Conservation (phyloP, 306 rosid species). For the Fragaria nilgerrensis region DNA sequence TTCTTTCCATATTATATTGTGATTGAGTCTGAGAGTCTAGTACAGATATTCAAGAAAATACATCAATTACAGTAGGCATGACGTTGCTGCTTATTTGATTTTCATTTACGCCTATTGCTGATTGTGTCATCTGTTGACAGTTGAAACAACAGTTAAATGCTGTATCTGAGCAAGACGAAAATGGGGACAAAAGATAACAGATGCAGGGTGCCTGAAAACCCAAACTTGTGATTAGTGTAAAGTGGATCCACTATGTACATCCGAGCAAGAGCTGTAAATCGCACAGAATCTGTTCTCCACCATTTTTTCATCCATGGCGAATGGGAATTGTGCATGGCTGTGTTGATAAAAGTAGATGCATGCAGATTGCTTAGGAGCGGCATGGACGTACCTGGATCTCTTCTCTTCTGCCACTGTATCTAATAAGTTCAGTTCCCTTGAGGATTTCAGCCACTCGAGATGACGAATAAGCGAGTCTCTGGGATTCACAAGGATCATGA, state of each 20-base stretch:
- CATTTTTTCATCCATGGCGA: slow-evolving; percentile 33
- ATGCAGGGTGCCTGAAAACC: slow-evolving; percentile 41
- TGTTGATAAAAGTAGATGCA: slow-evolving; percentile 24
- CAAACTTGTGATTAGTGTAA: slow-evolving; percentile 26
- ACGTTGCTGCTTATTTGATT: neutral
- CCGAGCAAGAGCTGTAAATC: slow-evolving; percentile 46
- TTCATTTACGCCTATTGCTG: slow-evolving; percentile 7
- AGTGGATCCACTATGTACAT: slow-evolving; percentile 40
- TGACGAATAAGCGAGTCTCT: slow-evolving; percentile 34
- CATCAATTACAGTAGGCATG: neutral
- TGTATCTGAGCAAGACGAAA: slow-evolving; percentile 53
- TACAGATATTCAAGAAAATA: neutral
- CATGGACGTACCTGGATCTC: slow-evolving; percentile 40
- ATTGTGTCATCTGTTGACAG: slow-evolving; percentile 44
- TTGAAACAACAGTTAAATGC: slow-evolving; percentile 75
- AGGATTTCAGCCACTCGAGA: slow-evolving; percentile 25
- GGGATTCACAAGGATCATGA: slow-evolving; percentile 17
- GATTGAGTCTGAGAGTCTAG: neutral
- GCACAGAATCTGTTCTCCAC: slow-evolving; percentile 28
- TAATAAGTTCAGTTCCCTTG: slow-evolving; percentile 24
- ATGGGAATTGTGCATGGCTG: slow-evolving; percentile 36
- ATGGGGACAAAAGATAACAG: slow-evolving; percentile 60
- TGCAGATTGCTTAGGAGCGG: slow-evolving; percentile 12
- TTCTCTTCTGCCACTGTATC: slow-evolving; percentile 34
- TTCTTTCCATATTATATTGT: neutral